Evolutionary conservation across 73 alveolate species (phyloP).

Genomic region (Paramecium tetraurelia): DNA sequence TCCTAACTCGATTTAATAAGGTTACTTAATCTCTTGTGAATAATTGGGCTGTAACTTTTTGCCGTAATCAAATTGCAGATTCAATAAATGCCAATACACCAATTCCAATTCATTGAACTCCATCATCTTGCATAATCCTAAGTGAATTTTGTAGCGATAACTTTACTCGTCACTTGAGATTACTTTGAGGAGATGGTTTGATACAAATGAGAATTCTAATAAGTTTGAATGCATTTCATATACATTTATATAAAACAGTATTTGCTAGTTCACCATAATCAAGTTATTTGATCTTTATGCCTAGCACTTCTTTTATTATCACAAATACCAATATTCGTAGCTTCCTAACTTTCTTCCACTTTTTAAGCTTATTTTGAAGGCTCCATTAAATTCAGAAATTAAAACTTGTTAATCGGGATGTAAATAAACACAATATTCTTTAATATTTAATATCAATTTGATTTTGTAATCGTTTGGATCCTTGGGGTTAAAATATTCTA

Average conservation of each 20-base stretch:
- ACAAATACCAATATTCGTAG: neutral
- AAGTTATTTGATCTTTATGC: neutral
- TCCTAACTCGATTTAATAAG: neutral
- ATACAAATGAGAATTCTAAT: neutral
- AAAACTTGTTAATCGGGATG: neutral
- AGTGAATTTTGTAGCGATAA: neutral
- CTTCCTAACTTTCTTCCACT: neutral
- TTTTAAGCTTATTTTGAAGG: neutral
- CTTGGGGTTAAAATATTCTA: neutral
- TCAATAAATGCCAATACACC: conserved; percentile 11
- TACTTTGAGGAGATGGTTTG: neutral
- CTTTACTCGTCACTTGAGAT: neutral
- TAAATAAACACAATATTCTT: neutral
- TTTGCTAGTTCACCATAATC: neutral
- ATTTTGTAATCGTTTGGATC: neutral
- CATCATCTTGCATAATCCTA: neutral
- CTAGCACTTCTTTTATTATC: neutral
- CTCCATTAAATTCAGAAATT: neutral
- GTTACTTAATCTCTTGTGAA: neutral
- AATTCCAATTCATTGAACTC: conserved; percentile 40
- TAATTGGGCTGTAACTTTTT: neutral
- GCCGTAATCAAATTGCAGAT: neutral
- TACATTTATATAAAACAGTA: neutral
- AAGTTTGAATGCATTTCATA: neutral
- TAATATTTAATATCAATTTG: neutral